Conservation (phyloP, 495 filamentous ascomycete genomes). For the Trichocladium antarcticum region DNA sequence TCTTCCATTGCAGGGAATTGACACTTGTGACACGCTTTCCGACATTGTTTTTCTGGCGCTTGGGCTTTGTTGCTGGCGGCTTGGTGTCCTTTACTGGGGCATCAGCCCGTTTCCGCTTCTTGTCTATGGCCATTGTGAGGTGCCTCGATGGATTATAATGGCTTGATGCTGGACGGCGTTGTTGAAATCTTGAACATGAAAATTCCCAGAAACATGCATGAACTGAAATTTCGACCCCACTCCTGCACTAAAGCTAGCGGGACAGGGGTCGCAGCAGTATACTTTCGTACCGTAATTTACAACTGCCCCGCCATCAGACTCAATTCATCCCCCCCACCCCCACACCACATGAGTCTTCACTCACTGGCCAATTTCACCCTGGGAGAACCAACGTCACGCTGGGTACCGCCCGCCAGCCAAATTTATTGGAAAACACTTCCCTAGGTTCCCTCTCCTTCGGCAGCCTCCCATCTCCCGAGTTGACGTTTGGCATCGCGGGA, state of each 20-base stretch:
- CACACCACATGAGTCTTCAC: too few relatives aligned
- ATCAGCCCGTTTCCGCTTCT: slow-evolving; percentile 36
- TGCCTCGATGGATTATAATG: slow-evolving; percentile 2
- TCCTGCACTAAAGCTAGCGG: neutral
- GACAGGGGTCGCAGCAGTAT: neutral
- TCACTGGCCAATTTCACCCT: too few relatives aligned
- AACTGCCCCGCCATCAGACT: neutral
- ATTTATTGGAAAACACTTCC: too few relatives aligned
- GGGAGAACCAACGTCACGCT: too few relatives aligned
- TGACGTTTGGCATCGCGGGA: neutral
- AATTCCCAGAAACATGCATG: slow-evolving; percentile 2
- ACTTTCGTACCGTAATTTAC: neutral
- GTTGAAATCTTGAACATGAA: neutral
- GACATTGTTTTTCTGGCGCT: slow-evolving; percentile 38
- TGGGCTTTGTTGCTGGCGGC: slow-evolving; percentile 24
- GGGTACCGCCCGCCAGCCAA: too few relatives aligned
- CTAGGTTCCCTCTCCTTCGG: too few relatives aligned
- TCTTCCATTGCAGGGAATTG: slow-evolving; percentile 71
- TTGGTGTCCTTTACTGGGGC: slow-evolving; percentile 26
- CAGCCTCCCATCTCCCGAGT: too few relatives aligned
- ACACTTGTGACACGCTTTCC: slow-evolving; percentile 32
- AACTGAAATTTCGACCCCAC: slow-evolving; percentile 21
- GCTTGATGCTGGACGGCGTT: neutral
- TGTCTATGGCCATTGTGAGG: slow-evolving; percentile 27
- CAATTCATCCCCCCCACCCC: neutral